A percentile compares a stretch with the other conserved stretches of the same genome.
Conservation (phyloP, 768 basidiomycete genomes). For the Lactarius hatsudake region DNA sequence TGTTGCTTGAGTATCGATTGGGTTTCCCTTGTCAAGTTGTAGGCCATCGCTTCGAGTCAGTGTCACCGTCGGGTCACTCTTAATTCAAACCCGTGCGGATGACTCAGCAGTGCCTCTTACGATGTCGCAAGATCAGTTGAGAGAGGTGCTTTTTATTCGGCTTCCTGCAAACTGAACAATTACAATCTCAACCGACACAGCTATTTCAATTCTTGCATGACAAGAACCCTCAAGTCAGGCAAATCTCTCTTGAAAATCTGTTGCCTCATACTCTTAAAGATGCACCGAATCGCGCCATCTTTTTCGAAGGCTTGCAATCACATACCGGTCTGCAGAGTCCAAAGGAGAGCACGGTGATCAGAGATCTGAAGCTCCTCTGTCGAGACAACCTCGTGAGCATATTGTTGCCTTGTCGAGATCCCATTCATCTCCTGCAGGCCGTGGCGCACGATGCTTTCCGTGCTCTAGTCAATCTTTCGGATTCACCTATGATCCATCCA, state of each 20-base stretch:
- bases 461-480: constrained; percentile 90
- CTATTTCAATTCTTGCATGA: constrained; percentile 84
- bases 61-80: not conserved
- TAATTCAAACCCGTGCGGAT: not conserved
- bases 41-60: constrained; percentile 49
- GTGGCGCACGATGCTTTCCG: constrained; percentile 94
- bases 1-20: constrained; percentile 60
- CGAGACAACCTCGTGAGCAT: constrained; percentile 75
- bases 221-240: constrained; percentile 81
- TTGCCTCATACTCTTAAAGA: constrained; percentile 74
- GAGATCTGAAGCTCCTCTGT: constrained; percentile 84
- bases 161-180: not conserved
- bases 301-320: constrained; percentile 59
- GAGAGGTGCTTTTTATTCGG: constrained; percentile 24
- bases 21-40: constrained; percentile 68
- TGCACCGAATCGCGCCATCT: constrained; percentile 69
- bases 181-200: constrained; percentile 36
- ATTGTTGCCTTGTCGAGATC: constrained; percentile 13
- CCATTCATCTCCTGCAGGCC: constrained; percentile 45
- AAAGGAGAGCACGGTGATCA: constrained; percentile 65
- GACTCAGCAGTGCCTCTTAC: constrained; percentile 14
- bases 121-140: constrained; percentile 27
- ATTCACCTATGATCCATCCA: constrained; percentile 65
- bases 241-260: constrained; percentile 81
- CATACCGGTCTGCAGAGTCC: constrained; percentile 52